Percentiles rank a stretch among this genome's conserved stretches.
phyloP scores from a whole-genome alignment of 495 filamentous ascomycete genomes.

The Cairneyella variabilis region DNA sequence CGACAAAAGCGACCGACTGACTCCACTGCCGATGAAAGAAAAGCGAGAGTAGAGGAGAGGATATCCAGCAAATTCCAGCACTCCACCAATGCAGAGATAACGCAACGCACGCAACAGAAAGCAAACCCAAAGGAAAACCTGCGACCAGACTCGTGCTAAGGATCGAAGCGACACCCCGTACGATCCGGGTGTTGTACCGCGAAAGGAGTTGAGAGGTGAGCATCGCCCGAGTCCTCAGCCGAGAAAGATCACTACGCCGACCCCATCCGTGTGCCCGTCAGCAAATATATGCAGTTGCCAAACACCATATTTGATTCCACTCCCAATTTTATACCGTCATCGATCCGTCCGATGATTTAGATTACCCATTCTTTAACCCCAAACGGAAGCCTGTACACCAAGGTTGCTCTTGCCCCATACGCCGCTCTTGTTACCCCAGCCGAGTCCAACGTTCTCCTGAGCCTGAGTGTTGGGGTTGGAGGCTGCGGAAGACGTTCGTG shows the following conservation, averaged over 20 bases:
- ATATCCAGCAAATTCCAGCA: conserved; percentile 4
- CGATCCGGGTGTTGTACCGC: background rate
- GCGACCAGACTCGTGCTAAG: background rate
- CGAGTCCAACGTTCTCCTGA: conserved; percentile 40
- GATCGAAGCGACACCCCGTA: too few species aligned
- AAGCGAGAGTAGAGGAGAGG: conserved; percentile 2
- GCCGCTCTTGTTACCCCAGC: conserved; percentile 68
- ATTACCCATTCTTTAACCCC: conserved; percentile 62
- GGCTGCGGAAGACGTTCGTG: conserved; percentile 28
- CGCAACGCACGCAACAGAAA: background rate
- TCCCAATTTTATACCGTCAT: conserved; percentile 4
- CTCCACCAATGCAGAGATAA: conserved; percentile 7
- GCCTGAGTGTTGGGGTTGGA: conserved; percentile 39
- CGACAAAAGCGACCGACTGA: conserved; percentile 1
- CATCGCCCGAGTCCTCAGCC: background rate
- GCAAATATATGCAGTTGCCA: conserved; percentile 21
- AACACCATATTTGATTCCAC: conserved; percentile 13
- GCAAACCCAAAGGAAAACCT: background rate
- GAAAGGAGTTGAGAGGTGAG: background rate
- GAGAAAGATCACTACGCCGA: background rate
- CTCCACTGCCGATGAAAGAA: background rate
- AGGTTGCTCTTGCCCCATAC: conserved; percentile 74
- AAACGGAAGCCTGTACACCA: conserved; percentile 71
- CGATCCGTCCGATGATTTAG: background rate
- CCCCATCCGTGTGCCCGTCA: conserved; percentile 6